Evolutionary conservation across 306 rosid genomes (phyloP), one percentile per base, ranked within the genome.

Genomic region (Cicer cuneatum): DNA sequence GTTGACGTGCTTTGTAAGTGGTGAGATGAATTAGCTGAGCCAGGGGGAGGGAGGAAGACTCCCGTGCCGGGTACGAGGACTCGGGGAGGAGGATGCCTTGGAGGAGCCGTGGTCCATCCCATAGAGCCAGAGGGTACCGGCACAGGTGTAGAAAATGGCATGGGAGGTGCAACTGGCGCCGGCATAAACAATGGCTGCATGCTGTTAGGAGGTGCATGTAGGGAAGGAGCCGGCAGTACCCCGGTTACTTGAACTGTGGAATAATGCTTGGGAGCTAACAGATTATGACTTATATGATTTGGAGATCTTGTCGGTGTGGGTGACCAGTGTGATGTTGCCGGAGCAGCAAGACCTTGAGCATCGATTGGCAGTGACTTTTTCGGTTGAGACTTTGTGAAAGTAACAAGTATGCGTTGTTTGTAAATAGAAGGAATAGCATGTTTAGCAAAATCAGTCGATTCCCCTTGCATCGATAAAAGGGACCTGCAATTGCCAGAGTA

Each of bases 21-120:
- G 52, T 83, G 96, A 47, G 85, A 60, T 47, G 96, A 69, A 78
- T 81, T 91, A 53, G 85, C 90, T 0, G 97, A 87, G 16, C 97
- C 97, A 2, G 96, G 87, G 33, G 98, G 98, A 72, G 98, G 99
- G 24, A 94, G 93, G 85, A 94, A 94, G 74, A 94, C 99, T 78
- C 99, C 99, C 0, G 99, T 94, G 51, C 99, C 99, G 0, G 99
- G 96, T 10, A 75, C 85, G 43, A 83, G 86, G 69, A 91, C 61
- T 77, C 96, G 85, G 21, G 98, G 97, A 14, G 96, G 84, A 58
- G 97, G 96, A 47, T 93, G 98, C 86, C 91, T 85, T 24, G 86
- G 74, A 54, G 96, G 96, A 66, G 94, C 89, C 4, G 91, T 63
- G 5, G 90, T 51, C 98, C 98, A 93, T 71, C 88, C 89, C 0